These are phyloP conservation scores for Rostrohypoxylon terebratum DNA, from an alignment of 495 filamentous ascomycete genomes.

Conservation along the genomic window DNA sequence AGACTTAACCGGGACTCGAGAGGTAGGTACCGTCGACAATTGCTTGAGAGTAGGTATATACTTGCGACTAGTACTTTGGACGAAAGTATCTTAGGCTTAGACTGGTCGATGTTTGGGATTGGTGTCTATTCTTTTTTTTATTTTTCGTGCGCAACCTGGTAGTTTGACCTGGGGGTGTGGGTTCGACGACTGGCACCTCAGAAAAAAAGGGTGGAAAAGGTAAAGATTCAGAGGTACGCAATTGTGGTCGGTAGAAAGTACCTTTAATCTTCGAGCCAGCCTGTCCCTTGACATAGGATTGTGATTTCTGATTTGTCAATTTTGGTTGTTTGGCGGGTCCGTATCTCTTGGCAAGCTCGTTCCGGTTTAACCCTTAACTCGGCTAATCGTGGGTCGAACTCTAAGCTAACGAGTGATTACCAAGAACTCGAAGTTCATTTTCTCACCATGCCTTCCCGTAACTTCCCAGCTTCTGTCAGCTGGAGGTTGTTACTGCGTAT, in stretches of 20 bases:
- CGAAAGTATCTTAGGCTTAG: constrained; percentile 35
- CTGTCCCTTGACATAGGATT: constrained; percentile 19
- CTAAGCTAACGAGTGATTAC: constrained; percentile 21
- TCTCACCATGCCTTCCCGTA: background rate
- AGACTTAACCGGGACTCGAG: constrained; percentile 41
- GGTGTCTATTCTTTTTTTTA: constrained; percentile 35
- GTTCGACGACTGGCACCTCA: constrained; percentile 37
- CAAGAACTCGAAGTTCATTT: constrained; percentile 12
- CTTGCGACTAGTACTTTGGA: constrained; percentile 25
- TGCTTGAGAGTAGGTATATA: constrained; percentile 1
- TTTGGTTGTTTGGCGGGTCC: background rate
- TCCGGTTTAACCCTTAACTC: constrained; percentile 42
- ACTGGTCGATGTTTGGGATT: constrained; percentile 43
- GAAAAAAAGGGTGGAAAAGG: constrained; percentile 34
- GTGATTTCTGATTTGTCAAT: constrained; percentile 22
- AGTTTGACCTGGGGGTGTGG: constrained; percentile 29
- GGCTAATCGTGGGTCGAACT: constrained; percentile 41
- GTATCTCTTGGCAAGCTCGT: constrained; percentile 28
- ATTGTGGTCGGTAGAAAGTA: constrained; percentile 39
- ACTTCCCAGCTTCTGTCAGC: background rate
- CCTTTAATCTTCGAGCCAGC: constrained; percentile 43
- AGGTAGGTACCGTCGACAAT: constrained; percentile 14
- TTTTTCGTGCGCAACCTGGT: constrained; percentile 32
- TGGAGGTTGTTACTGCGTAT: no score
- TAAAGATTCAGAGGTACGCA: constrained; percentile 43